These are phyloP conservation scores for Aquilaria sinensis DNA, from an alignment of 345 rosid genomes.

Conservation along the genomic window DNA sequence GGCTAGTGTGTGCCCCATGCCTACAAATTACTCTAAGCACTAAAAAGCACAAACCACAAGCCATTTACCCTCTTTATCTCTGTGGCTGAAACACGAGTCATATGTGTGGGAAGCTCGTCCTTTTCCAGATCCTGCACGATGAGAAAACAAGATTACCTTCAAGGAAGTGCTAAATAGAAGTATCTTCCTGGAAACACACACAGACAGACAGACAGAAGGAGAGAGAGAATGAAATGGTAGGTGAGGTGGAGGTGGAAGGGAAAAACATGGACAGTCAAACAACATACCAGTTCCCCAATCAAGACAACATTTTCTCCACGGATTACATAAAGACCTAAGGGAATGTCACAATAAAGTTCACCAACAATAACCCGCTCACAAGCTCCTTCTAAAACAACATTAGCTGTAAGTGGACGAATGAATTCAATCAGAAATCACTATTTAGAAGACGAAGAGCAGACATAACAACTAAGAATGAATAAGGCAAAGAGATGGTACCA, in stretches of 20 bases:
- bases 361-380: slow-evolving; percentile 90
- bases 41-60: slow-evolving; percentile 1
- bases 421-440: slow-evolving; percentile 5
- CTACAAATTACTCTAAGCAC: not conserved
- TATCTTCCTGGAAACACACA: not conserved
- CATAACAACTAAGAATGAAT: not conserved
- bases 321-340: slow-evolving; percentile 81
- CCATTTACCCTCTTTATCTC: slow-evolving; percentile 49
- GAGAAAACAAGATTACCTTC: slow-evolving; percentile 2
- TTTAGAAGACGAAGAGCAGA: not conserved
- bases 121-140: slow-evolving; percentile 42
- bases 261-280: slow-evolving; percentile 9
- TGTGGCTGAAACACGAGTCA: slow-evolving; percentile 43
- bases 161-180: too few species aligned
- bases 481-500: slow-evolving; percentile 32
- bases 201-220: not conserved
- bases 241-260: not conserved
- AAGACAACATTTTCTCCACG: slow-evolving; percentile 94
- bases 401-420: slow-evolving; percentile 39
- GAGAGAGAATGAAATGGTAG: not conserved
- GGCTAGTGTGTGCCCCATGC: too few species aligned
- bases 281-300: slow-evolving; percentile 82
- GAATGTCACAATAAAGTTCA: slow-evolving; percentile 78
- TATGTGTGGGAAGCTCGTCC: slow-evolving; percentile 66
- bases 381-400: slow-evolving; percentile 93